Evolutionary conservation across 176 grass and related monocot genomes (phyloP).

Genomic region (Hsuehochloa calcarea): DNA sequence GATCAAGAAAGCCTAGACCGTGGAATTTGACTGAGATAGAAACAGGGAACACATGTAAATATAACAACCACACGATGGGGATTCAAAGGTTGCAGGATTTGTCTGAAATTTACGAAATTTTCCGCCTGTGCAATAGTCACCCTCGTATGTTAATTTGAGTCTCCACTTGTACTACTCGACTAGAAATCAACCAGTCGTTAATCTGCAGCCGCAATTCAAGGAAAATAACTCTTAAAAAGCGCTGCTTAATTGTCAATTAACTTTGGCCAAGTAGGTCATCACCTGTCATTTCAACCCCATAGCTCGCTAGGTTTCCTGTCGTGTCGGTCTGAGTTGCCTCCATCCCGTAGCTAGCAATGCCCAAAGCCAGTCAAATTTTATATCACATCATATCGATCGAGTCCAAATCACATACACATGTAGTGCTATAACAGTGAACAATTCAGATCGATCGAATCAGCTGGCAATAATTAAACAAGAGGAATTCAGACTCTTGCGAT

Average conservation of each 20-base stretch:
- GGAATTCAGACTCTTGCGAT: not conserved
- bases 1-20: too few relatives aligned
- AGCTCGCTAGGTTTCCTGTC: conserved; percentile 19
- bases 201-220: not conserved
- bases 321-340: conserved; percentile 16
- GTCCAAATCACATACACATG: not conserved
- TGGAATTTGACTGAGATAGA: too few relatives aligned
- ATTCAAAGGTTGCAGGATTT: too few relatives aligned
- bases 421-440: not conserved
- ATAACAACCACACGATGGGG: too few relatives aligned
- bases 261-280: not conserved
- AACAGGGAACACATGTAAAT: too few relatives aligned
- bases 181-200: not conserved
- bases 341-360: not conserved
- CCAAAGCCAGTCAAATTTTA: conserved; percentile 19
- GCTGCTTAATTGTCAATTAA: not conserved
- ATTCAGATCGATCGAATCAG: not conserved
- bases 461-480: conserved; percentile 2
- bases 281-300: conserved; percentile 25
- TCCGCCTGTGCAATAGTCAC: too few relatives aligned
- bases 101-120: too few relatives aligned
- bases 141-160: not conserved
- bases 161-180: not conserved
- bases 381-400: not conserved
- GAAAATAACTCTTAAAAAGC: not conserved